Conservation (phyloP, 768 basidiomycete species). For the Xerocomellus dryophilus region DNA sequence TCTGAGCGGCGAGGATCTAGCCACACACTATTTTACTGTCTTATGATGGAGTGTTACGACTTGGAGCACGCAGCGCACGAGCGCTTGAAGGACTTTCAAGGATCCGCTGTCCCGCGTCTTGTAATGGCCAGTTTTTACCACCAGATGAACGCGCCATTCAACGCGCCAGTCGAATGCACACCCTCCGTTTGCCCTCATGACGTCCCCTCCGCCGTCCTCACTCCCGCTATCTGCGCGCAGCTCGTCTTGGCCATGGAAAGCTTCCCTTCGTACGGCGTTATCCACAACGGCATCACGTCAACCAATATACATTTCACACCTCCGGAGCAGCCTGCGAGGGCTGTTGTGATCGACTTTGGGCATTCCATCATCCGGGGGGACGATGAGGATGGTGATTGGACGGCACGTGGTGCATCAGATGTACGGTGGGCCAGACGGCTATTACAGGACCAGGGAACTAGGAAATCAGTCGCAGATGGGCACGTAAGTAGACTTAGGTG, state of each 20-base stretch:
- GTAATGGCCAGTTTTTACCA: background rate
- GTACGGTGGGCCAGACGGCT: background rate
- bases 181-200: constrained; percentile 1
- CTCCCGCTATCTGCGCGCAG: background rate
- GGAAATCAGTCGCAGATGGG: background rate
- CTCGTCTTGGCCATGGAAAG: background rate
- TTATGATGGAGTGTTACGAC: background rate
- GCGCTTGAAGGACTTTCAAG: background rate
- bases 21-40: background rate
- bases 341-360: background rate
- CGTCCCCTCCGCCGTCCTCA: background rate
- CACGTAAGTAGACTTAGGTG: background rate
- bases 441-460: background rate
- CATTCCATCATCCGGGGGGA: background rate
- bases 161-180: constrained; percentile 3
- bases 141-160: constrained; percentile 3
- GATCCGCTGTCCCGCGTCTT: background rate
- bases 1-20: background rate
- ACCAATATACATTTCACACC: background rate
- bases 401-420: background rate
- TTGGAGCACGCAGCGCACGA: background rate
- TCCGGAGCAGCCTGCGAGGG: background rate
- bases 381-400: background rate
- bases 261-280: background rate
- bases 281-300: constrained; percentile 1